These are phyloP conservation scores for Arabidopsis arenosa DNA, from an alignment of 345 rosid species.

Conservation along the genomic window DNA sequence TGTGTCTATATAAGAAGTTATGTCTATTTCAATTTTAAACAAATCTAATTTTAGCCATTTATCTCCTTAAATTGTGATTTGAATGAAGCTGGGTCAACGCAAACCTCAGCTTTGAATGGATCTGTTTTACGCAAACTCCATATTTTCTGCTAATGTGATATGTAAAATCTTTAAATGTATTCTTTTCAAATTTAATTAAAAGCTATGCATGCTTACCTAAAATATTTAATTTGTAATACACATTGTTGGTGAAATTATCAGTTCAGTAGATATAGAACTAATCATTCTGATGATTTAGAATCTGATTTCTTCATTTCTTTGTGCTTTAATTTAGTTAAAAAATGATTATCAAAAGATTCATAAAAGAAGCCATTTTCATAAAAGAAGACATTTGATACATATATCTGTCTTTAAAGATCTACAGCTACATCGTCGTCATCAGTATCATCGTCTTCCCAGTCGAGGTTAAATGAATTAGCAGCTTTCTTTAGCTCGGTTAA, in stretches of 20 bases:
- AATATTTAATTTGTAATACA: too few species aligned
- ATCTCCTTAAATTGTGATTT: not conserved
- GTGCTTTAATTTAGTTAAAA: not conserved
- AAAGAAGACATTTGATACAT: not conserved
- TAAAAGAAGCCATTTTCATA: constrained; percentile 3
- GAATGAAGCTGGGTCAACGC: not conserved
- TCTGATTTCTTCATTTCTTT: not conserved
- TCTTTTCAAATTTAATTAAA: too few species aligned
- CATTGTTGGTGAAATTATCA: too few species aligned
- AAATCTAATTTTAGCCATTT: not conserved
- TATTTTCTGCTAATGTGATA: not conserved
- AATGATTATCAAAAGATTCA: not conserved
- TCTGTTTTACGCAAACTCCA: not conserved
- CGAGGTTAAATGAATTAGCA: constrained; percentile 65
- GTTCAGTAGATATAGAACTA: too few species aligned
- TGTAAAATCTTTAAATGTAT: too few species aligned
- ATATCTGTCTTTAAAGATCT: constrained; percentile 14
- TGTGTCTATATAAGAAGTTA: not conserved
- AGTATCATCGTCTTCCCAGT: constrained; percentile 70
- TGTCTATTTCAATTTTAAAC: not conserved
- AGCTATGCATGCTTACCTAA: too few species aligned
- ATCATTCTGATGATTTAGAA: too few species aligned
- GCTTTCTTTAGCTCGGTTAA: constrained; percentile 82
- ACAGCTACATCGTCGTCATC: constrained; percentile 37
- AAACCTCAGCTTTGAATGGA: not conserved